Base-by-base conservation (phyloP, 306 rosid genomes). In the Begonia peltatifolia region DNA sequence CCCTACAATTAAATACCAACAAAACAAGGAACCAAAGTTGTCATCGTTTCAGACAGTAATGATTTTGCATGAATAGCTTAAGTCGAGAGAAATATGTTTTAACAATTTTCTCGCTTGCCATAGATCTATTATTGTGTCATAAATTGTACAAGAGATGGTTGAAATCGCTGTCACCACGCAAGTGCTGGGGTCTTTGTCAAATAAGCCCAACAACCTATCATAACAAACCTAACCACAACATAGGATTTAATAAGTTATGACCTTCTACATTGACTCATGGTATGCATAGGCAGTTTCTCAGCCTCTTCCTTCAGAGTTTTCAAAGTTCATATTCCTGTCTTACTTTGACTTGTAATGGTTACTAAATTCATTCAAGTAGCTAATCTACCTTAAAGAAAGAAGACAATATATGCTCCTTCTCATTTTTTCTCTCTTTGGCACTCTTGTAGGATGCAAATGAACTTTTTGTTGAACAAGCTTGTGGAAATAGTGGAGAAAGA, bases 401-500 rank as follows among this genome's bases (percentile, higher is more conserved):
- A 22, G 20, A 57, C 22, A 56, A 5, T 63, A 20, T 65, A 44
- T 59, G 62, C 41, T 62, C 50, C 48, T 49, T 61, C 16, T 57
- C 13, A 46, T 43, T 6, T 43, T 10, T 2, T 43, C n/a, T n/a
- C n/a, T 22, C 51, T 71, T 69, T 60, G 30, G 30, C 62, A 76
- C 76, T 58, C 18, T 41, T 67, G 65, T 70, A 92, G 99, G 99
- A 92, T 77, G 99, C 99, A 52, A 96, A 92, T 12, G 99, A 92
- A 92, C 73, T 92, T 86, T 69, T 86, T 92, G 84, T 81, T 86
- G 54, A 92, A 92, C 56, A 90, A 92, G 69, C 99, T 92, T 62
- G 99, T 92, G 6, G 99, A 92, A 74, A 92, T 87, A 67, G 75
- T 92, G 87, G 99, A 92, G 75, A 92, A 86, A 79, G 99, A 92